Percentiles rank a stretch among this genome's conserved stretches.
Conservation (phyloP, 2,329 filamentous ascomycete genomes). For the Colletotrichum tanaceti region DNA sequence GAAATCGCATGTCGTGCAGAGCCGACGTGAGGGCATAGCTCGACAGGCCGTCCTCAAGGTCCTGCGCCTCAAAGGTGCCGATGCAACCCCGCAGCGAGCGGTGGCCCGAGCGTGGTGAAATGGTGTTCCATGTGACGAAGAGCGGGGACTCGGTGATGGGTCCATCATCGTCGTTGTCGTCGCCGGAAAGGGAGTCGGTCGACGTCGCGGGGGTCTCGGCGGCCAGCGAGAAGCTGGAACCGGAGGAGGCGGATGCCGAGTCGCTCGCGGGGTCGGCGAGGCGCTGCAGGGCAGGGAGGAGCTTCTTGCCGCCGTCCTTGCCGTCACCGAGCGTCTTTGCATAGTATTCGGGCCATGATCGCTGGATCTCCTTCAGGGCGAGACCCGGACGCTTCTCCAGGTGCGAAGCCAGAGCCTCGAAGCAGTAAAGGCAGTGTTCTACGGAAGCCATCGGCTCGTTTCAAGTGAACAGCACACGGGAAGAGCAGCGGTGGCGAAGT, state of each 20-base stretch:
- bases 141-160: constrained; percentile 72
- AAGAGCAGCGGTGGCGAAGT: constrained; percentile 11
- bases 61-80: constrained; percentile 87
- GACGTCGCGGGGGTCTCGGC: constrained; percentile 58
- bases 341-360: constrained; percentile 68
- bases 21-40: constrained; percentile 87
- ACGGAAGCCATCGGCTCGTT: constrained; percentile 77
- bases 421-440: constrained; percentile 92
- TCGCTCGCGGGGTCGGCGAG: constrained; percentile 49
- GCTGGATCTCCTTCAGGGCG: constrained; percentile 75
- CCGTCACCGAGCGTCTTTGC: constrained; percentile 43
- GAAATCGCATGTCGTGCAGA: constrained; percentile 72
- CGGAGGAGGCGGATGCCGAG: constrained; percentile 50
- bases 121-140: constrained; percentile 94
- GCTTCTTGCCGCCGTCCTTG: constrained; percentile 49
- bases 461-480: constrained; percentile 3
- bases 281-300: constrained; percentile 56
- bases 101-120: constrained; percentile 65
- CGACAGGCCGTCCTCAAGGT: constrained; percentile 77
- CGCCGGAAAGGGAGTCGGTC: constrained; percentile 52
- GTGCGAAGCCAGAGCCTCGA: constrained; percentile 83
- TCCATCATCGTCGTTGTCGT: constrained; percentile 44
- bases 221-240: constrained; percentile 53
- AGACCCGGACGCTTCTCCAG: constrained; percentile 77
- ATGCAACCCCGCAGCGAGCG: constrained; percentile 91